Conservation (phyloP, 2,329 filamentous ascomycete species). For the Cladosporium sp. region DNA sequence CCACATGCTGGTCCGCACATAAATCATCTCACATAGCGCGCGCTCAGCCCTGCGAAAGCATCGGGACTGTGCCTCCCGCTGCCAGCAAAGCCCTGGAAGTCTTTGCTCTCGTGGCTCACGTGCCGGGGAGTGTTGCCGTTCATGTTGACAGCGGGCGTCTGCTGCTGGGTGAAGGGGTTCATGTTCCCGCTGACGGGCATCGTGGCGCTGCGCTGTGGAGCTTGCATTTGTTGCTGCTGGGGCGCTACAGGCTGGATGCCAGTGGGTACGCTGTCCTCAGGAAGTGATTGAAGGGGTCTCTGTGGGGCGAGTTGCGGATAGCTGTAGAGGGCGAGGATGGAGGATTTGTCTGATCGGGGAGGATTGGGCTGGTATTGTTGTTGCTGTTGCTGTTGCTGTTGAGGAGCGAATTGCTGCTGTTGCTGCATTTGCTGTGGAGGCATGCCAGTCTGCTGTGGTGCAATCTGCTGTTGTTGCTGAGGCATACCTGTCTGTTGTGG, state of each 20-base stretch:
- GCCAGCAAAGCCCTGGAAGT: conserved; percentile 61
- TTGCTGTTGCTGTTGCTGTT: conserved; percentile 27
- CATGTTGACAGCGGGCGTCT: conserved; percentile 16
- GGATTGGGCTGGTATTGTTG: conserved; percentile 29
- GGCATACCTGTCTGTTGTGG: conserved; percentile 25
- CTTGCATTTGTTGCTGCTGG: conserved; percentile 26
- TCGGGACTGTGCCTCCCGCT: conserved; percentile 74
- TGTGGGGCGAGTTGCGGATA: conserved; percentile 56
- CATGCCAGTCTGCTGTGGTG: conserved; percentile 34
- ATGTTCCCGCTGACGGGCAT: conserved; percentile 38
- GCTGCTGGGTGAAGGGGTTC: conserved; percentile 36
- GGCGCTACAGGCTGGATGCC: conserved; percentile 27
- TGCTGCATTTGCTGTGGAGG: conserved; percentile 38
- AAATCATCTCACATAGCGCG: conserved; percentile 43
- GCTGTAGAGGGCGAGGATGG: conserved; percentile 74
- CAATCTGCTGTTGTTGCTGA: conserved; percentile 39
- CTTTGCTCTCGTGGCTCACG: conserved; percentile 70
- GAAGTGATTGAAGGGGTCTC: conserved; percentile 38
- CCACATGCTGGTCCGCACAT: not conserved
- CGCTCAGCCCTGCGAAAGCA: conserved; percentile 74
- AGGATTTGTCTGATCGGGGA: conserved; percentile 65
- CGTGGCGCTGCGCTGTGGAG: conserved; percentile 39
- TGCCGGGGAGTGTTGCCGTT: conserved; percentile 39
- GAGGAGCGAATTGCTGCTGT: conserved; percentile 32
- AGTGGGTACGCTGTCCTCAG: conserved; percentile 35